Percentiles rank a stretch among this genome's conserved stretches.
phyloP scores from a whole-genome alignment of 2,329 filamentous ascomycete species.

The Paramyrothecium sp. region DNA sequence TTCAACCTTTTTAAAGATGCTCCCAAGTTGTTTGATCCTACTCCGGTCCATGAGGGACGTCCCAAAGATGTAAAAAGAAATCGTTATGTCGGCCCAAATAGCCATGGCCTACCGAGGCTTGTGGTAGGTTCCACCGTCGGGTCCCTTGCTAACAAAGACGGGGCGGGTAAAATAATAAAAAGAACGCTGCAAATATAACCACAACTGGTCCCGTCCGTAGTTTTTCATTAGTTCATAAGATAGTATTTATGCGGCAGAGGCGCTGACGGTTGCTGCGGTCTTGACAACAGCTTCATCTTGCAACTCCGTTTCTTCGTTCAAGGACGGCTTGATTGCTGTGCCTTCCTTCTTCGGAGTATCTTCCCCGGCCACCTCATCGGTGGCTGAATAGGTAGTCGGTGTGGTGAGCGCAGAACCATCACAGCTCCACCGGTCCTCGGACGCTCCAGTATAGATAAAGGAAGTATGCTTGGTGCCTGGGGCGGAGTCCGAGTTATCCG shows the following conservation, averaged over 20 bases:
- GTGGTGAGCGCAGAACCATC: slow-evolving; percentile 36
- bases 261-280: background rate
- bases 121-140: no score
- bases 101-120: no score
- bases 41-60: no score
- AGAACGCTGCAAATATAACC: background rate
- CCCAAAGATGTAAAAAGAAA: no score
- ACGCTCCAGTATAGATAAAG: slow-evolving; percentile 35
- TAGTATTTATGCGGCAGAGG: background rate
- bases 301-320: background rate
- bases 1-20: no score
- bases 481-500: slow-evolving; percentile 24
- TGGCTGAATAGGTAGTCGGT: slow-evolving; percentile 32
- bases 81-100: no score
- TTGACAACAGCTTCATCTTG: background rate
- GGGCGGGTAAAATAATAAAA: background rate
- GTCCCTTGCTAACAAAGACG: background rate
- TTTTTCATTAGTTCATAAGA: background rate
- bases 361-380: slow-evolving; percentile 27
- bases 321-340: background rate
- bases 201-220: background rate
- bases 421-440: slow-evolving; percentile 34
- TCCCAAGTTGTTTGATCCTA: no score
- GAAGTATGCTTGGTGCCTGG: slow-evolving; percentile 32
- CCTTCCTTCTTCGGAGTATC: slow-evolving; percentile 27